Percentiles rank a stretch among this genome's conserved stretches.
Evolutionary conservation across 192 early-diverging fungal genomes (phyloP).

Genomic region (Entrophospora sp.): DNA sequence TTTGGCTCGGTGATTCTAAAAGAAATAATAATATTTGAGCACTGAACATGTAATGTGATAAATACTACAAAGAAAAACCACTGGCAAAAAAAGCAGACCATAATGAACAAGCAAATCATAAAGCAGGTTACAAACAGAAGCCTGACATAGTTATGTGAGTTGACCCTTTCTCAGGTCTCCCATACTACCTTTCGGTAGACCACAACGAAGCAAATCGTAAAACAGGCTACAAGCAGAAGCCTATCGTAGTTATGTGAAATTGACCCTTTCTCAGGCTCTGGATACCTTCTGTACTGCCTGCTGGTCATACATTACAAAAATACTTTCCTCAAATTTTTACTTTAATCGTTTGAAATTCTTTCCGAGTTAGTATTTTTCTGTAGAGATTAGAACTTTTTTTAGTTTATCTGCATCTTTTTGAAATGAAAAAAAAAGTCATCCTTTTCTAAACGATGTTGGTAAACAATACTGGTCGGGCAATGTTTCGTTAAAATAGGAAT

Average conservation of each 20-base stretch:
- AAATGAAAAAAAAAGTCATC: conserved; percentile 4
- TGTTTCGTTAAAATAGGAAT: not conserved
- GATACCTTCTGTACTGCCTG: conserved; percentile 6
- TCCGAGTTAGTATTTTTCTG: not conserved
- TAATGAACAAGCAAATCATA: conserved; percentile 12
- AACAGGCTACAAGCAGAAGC: not conserved
- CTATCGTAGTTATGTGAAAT: not conserved
- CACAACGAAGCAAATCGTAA: conserved; percentile 9
- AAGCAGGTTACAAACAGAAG: not conserved
- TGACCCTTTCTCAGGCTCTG: conserved; percentile 1
- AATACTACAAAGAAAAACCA: not conserved
- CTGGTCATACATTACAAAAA: too few species aligned
- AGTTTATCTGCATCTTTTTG: not conserved
- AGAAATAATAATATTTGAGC: too few species aligned
- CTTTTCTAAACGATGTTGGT: not conserved
- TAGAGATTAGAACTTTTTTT: not conserved
- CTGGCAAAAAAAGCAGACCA: conserved; percentile 6
- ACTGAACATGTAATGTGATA: not conserved
- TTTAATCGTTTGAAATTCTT: conserved; percentile 2
- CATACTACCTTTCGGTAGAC: conserved; percentile 13
- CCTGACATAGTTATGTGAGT: not conserved
- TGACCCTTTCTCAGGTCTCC: conserved; percentile 4
- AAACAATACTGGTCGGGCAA: conserved; percentile 3
- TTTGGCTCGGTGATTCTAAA: not conserved
- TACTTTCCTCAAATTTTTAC: not conserved